Base-by-base conservation (phyloP, 2,329 filamentous ascomycete species). In the Ophiocordyceps camponoti-leonardi region DNA sequence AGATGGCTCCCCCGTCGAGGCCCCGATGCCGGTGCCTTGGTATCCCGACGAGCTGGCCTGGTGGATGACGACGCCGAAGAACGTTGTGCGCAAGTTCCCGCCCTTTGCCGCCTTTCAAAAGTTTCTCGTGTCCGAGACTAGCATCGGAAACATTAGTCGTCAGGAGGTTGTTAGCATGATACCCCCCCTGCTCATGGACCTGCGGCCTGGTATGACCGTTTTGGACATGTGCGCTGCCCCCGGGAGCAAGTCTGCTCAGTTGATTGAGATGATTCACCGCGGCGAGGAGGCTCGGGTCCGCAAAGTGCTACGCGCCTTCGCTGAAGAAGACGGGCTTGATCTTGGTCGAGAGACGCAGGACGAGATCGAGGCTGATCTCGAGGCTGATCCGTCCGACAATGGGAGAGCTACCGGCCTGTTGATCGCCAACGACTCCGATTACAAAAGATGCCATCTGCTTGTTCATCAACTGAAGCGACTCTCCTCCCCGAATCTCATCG, bases 161-260 rank as follows among this genome's bases (percentile, higher is more conserved):
- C 92, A 98, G 65, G 92, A 98, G 67, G 83, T 94, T 41, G 92
- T 98, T 57, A 94, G 86, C 68, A 98, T 98, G 92, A 96, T 98
- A 50, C 92, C 92, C 23, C 92, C 92, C 23, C 74, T 96, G 54
- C 72, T 96, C 55, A 83, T 98, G 71, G 88, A 96, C 57, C 73
- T 96, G 44, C 78, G 79, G 54, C 88, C 92, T 5, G 86, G 88
- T 45, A 94, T 95, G 81, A 83, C 82, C 1, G 88, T 95, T 11
- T 68, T 98, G 54, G 92, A 98, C 62, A 81, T 98, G 69, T 98
- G 92, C 65, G 92, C 92, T 48, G 92, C 92, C 1, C 92, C 92
- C 1, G 92, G 92, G 49, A 96, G 90, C 70, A 98, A 98, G 71
- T 88, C 92, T 13, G 86, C 87, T 4, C 92, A 98, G 68, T 67